Base-by-base conservation (phyloP, 345 rosid species). In the Mercurialis annua region DNA sequence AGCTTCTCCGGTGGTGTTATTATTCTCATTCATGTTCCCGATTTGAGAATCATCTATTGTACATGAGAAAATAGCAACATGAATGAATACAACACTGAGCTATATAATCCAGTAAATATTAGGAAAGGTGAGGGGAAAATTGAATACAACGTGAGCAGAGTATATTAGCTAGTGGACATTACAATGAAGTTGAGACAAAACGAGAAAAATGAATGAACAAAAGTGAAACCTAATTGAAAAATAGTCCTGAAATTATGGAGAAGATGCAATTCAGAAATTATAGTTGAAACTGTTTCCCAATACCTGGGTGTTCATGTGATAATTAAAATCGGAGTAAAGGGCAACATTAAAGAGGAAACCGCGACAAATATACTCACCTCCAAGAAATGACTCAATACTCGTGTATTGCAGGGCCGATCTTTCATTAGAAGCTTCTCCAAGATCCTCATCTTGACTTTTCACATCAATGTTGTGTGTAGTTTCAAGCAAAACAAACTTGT, bases 401-500 rank as follows among this genome's bases (percentile, higher is more conserved):
- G 58, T 64, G 59, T 90, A 93, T 54, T 12, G 88, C 47, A 86
- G 75, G 24, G 75, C 77, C 14, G 74, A 69, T 51, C 52, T 74
- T 59, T 55, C 68, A 30, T 34, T 3, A 29, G 80, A 61, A 75
- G 62, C 62, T 60, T 74, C 77, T 68, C 52, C 77, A 36, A 65
- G 34, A 63, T 55, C 74, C 10, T 44, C 73, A 48, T 71, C 89
- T 40, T 33, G 38, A 70, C 33, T 67, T 53, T 68, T 68, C 64
- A 64, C 59, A 38, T 83, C 83, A 43, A 23, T 49, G 70, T 76
- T 83, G 55, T 76, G 75, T 23, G 66, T 71, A 64, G 49, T 83
- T 80, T 90, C 91, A 5, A 80, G 70, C 76, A 93, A 80, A 16
- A 75, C 67, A 62, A 81, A 90, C 68, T 87, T 90, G 73, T 90